Evolutionary conservation across 2,329 filamentous ascomycete species (phyloP), one percentile per base, ranked within the genome.

Genomic region (Hypocrella siamensis): DNA sequence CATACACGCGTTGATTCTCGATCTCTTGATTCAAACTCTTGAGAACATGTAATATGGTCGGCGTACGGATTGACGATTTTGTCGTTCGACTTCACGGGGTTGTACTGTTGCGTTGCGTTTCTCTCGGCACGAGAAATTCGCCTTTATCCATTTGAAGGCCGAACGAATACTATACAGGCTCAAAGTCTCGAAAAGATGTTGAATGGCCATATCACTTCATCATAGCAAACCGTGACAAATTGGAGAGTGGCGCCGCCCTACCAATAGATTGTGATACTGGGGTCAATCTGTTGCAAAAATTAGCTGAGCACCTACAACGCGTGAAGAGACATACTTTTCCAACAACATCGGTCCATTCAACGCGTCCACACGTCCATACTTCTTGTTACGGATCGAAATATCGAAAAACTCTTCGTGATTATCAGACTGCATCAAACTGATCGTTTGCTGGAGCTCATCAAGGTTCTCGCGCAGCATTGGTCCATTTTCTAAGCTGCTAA

Each of bases 381-480:
- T 92, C 59, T 81, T 86, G 57, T 94, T 93, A 32, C 85, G 66
- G 11, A 79, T 81, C 5, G 79, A 80, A 31, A 90, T 79, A 49
- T 98, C 90, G 52, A 90, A 98, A 54, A 93, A 98, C 53, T 96
- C 88, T 41, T 96, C 86, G n/a, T 83, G 74, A 45, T 93, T 93
- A 26, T 93, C 84, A 2, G 70, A 72, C 47, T 82, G 75, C 69
- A 98, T 80, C 17, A 98, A 65, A 37, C 80, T 75, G 29, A 93
- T 79, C 2, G 90, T 96, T 60, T 98, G 90, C 44, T 88, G 78
- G 22, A 98, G 63, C 57, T 96, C 90, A 45, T 94, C 86, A 25
- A 98, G 61, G 42, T 92, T 90, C 47, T 90, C 80, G 39, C 79
- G 70, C 15, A 98, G 62, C 56, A 93, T 86, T n/a, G 78, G 76